Evolutionary conservation across 495 filamentous ascomycete genomes (phyloP), one percentile per base, ranked within the genome.

Genomic region (Daldinia childiae): DNA sequence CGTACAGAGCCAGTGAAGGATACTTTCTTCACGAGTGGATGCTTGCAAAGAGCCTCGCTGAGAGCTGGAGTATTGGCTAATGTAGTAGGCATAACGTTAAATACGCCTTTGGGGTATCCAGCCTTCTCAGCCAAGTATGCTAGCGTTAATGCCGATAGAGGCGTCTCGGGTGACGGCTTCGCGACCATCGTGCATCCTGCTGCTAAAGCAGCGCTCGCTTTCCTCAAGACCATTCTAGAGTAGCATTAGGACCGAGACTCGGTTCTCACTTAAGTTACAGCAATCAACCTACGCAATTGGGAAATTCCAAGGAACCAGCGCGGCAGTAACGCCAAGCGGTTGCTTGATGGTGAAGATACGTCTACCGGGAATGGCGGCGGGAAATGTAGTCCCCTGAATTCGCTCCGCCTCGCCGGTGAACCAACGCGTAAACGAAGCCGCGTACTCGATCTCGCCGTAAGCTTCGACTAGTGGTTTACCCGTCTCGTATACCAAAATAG

Each of bases 261-360:
- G 27, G 7, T 17, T 4, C 11, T 27, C 1, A 30, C 1, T 39
- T 1, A 39, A 27, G 30, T 39, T n/a, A 19, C 0, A 36, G 11
- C 5, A 11, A 5, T 30, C 21, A 21, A 66, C 73, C 64, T 21
- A 75, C 39, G 84, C 74, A 11, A 88, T 71, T 45, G 87, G 86
- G 69, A 86, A 90, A 78, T 90, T 91, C 87, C 88, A 91, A 6
- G 88, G 88, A 6, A 82, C 79, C 24, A 88, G 83, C 4, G 81
- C 86, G 1, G 74, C 84, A n/a, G 77, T 78, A 27, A 87, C 82
- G 15, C 87, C 87, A 19, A 87, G 70, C 0, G 87, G 86, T 78
- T 92, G 90, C 80, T 92, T 92, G 64, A 92, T 82, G 0, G 89
- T 92, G 60, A 93, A 87, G 36, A 90, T 79, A 4, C 91, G 82